These are phyloP conservation scores for Cryptosporidium canis DNA, from an alignment of 169 alveolate species.

Conservation along the genomic window DNA sequence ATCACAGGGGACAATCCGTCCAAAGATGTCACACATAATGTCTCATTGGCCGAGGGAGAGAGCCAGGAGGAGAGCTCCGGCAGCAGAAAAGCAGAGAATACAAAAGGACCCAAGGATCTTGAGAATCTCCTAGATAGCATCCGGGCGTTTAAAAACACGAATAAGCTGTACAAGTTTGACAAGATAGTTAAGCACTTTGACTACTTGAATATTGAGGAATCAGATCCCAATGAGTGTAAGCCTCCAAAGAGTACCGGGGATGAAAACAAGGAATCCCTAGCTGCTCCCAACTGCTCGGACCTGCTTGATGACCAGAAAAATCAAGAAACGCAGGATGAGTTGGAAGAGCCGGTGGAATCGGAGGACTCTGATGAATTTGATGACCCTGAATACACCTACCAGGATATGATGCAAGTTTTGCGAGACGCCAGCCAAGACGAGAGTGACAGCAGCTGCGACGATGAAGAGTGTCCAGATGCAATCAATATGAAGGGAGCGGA, in stretches of 20 bases:
- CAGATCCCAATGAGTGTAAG: not conserved
- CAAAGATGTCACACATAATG: not conserved
- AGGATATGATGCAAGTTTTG: constrained; percentile 12
- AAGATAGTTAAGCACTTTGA: constrained; percentile 37
- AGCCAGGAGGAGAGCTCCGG: not conserved
- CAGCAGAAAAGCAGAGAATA: not conserved
- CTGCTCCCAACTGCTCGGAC: not conserved
- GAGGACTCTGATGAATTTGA: not conserved
- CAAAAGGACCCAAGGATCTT: not conserved
- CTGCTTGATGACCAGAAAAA: too few relatives aligned
- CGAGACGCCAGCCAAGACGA: not conserved
- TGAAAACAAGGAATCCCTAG: not conserved
- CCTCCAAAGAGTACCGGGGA: not conserved
- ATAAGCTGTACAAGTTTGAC: not conserved
- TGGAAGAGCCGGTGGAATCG: not conserved
- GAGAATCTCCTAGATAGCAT: not conserved
- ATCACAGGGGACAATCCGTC: too few relatives aligned
- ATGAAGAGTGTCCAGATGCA: constrained; percentile 6
- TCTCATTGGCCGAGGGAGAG: too few relatives aligned
- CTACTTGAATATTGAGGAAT: constrained; percentile 18
- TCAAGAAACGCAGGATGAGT: not conserved
- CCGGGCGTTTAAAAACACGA: not conserved
- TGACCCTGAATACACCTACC: not conserved
- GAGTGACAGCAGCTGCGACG: not conserved
- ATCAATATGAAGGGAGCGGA: not conserved